Conservation (phyloP, 2,329 filamentous ascomycete species). For the Dryadomyces quercivorus region DNA sequence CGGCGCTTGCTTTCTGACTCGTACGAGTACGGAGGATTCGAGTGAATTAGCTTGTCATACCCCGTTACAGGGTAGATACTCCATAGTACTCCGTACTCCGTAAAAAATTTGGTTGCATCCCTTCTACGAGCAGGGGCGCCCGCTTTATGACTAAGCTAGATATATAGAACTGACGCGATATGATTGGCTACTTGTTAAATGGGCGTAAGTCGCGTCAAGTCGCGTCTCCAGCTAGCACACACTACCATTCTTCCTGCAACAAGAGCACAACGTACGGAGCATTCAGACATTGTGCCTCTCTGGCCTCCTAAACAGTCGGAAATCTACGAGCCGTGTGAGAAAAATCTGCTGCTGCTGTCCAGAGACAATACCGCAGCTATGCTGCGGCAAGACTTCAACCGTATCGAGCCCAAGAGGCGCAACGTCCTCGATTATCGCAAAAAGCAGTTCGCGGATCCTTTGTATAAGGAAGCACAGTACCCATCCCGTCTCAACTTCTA, state of each 20-base stretch:
- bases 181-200: not conserved
- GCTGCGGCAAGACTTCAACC: constrained; percentile 38
- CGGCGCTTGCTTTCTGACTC: no score
- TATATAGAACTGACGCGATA: not conserved
- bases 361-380: constrained; percentile 17
- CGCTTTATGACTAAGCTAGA: no score
- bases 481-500: constrained; percentile 89
- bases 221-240: constrained; percentile 5
- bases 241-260: not conserved
- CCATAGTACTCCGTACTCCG: not conserved
- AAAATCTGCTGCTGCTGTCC: no score
- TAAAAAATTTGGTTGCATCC: not conserved
- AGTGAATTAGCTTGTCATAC: no score
- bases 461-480: constrained; percentile 69
- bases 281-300: no score
- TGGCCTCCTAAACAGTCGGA: not conserved
- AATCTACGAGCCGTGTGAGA: no score
- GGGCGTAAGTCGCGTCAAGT: constrained; percentile 8
- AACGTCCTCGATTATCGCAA: constrained; percentile 68
- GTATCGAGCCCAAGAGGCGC: constrained; percentile 59
- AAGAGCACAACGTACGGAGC: not conserved
- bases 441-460: constrained; percentile 69
- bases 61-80: not conserved
- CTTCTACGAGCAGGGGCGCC: no score
- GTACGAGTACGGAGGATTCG: no score